Evolutionary conservation across 2,329 filamentous ascomycete species (phyloP), one percentile per base, ranked within the genome.

Genomic region (Purpureocillium takamizusanense): DNA sequence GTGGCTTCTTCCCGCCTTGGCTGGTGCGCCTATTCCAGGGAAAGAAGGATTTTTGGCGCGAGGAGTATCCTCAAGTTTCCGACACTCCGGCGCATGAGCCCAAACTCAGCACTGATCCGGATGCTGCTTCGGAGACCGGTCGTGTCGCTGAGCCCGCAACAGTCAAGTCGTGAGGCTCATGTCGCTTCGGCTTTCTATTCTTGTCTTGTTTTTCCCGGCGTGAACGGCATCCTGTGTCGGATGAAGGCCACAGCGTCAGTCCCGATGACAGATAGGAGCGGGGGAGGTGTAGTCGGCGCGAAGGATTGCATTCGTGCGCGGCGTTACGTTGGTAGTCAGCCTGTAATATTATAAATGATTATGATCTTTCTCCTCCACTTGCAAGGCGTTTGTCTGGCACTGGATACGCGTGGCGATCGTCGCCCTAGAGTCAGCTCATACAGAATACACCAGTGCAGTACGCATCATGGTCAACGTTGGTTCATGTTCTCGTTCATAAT

Each of bases 1-100:
- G 86, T 13, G 86, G 86, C 1, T 62, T 92, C 36, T 61, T 89
- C 18, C 86, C 86, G 0, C 76, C 76, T 0, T 94, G 86, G 86
- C 54, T 87, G 37, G 65, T 69, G 41, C 73, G 86, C 23, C 63
- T 82, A 4, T 55, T 61, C 0, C 63, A 63, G 29, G 86, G 86
- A 21, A 83, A 86, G 67, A 82, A 72, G 62, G 74, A 83, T 49
- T 89, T 89, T 55, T 88, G 84, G 83, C 67, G 68, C 29, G 52
- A 56, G 34, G 52, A 58, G 1, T 36, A 46, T 9, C 46, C 49
- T n/a, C 11, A 14, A 14, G 37, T 41, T 14, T 42, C 44, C 3
- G 36, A 42, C 18, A 35, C 38, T 12, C 36, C 21, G 7, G 23
- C 30, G 10, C 35, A 42, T 10, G 43, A 48, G 23, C 36, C 16